phyloP scores from a whole-genome alignment of 257 asterid species.

The Linderniella brevidens region DNA sequence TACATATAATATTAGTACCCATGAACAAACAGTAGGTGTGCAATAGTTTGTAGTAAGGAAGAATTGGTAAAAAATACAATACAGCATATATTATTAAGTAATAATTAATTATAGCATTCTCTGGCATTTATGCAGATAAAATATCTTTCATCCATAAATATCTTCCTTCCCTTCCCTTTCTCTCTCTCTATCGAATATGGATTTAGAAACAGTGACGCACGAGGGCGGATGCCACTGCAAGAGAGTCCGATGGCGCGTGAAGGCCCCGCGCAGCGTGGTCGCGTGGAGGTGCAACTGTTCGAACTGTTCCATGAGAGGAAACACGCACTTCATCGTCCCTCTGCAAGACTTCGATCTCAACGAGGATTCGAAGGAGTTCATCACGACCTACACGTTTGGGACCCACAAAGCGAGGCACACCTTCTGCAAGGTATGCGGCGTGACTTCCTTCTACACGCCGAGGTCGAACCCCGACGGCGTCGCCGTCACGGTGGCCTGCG shows the following conservation, averaged over 20 bases:
- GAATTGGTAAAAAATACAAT: too few species aligned
- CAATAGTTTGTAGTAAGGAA: too few species aligned
- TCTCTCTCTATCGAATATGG: too few species aligned
- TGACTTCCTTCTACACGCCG: constrained; percentile 72
- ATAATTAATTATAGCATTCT: too few species aligned
- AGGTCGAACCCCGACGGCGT: constrained; percentile 73
- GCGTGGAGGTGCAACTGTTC: constrained; percentile 82
- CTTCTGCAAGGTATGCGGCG: constrained; percentile 81
- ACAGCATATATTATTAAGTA: too few species aligned
- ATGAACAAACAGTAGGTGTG: too few species aligned
- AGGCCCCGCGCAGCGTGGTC: constrained; percentile 40
- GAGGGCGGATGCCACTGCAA: constrained; percentile 85
- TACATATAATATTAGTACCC: too few species aligned
- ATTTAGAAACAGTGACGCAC: constrained; percentile 14
- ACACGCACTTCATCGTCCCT: constrained; percentile 68
- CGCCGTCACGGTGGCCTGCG: constrained; percentile 40
- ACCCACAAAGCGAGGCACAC: constrained; percentile 72
- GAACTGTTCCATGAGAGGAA: constrained; percentile 73
- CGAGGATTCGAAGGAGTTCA: constrained; percentile 43
- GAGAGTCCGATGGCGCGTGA: constrained; percentile 49
- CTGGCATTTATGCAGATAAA: too few species aligned
- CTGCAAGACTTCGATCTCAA: constrained; percentile 44
- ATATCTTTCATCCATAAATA: too few species aligned
- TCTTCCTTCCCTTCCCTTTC: too few species aligned
- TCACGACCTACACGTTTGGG: constrained; percentile 66